A percentile compares a stretch with the other conserved stretches of the same genome.
Conservation (phyloP, 176 grass and related monocot species). For the Saccharum officinarum region DNA sequence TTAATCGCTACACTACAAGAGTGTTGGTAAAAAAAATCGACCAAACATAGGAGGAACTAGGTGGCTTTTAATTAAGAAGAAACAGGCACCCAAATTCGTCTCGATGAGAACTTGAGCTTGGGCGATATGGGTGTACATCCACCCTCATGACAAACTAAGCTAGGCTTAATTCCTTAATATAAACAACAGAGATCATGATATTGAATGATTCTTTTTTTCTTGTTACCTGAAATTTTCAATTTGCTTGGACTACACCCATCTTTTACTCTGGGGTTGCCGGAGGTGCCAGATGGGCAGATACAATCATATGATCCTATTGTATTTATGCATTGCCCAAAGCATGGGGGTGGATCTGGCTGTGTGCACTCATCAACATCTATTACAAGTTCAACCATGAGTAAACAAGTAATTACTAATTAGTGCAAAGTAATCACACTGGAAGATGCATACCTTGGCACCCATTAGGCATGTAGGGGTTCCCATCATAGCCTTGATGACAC, state of each 20-base stretch:
- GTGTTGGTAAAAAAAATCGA: neutral
- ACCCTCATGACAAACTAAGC: neutral
- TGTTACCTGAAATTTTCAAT: neutral
- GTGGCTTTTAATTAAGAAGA: neutral
- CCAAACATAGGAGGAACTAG: neutral
- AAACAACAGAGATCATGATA: neutral
- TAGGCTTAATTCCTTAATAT: neutral
- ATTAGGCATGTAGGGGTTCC: conserved; percentile 50
- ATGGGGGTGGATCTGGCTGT: neutral
- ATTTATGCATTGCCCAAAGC: neutral
- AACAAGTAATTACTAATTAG: neutral
- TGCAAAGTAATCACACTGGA: neutral
- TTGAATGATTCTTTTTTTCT: neutral
- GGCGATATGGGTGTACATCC: neutral
- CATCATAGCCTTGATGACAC: conserved; percentile 41
- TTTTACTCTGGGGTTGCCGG: neutral
- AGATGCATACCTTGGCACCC: conserved; percentile 23
- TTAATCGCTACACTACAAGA: no score
- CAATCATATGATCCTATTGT: conserved; percentile 8
- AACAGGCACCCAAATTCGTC: neutral
- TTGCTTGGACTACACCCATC: conserved; percentile 9
- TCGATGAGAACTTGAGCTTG: neutral
- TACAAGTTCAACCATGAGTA: neutral
- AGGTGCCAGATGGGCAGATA: neutral
- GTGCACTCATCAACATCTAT: neutral